Evolutionary conservation across 129 eudicot genomes (phyloP).

Genomic region (Ambrosia artemisiifolia): DNA sequence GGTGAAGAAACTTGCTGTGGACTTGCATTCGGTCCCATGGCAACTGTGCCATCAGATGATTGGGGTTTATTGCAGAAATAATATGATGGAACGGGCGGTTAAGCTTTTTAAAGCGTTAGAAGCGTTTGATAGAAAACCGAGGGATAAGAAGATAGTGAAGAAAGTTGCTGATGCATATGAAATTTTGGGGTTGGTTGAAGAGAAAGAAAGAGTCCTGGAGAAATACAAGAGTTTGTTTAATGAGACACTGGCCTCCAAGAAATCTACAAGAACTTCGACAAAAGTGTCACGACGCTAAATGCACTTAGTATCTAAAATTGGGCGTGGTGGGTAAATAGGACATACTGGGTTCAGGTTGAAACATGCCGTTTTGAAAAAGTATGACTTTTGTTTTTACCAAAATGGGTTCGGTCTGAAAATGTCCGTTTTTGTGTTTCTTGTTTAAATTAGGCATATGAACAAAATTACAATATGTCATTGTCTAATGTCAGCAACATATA

Average conservation of each 20-base stretch:
- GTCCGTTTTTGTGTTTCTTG: not conserved
- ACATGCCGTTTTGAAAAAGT: not conserved
- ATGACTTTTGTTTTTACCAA: too few relatives aligned
- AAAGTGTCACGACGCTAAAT: not conserved
- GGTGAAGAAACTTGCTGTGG: conserved; percentile 58
- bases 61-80: conserved; percentile 56
- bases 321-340: too few relatives aligned
- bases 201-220: conserved; percentile 63
- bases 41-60: conserved; percentile 62
- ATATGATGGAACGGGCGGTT: conserved; percentile 59
- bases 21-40: conserved; percentile 79
- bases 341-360: not conserved
- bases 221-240: conserved; percentile 56
- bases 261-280: conserved; percentile 5
- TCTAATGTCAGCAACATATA: not conserved
- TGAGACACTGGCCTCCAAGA: conserved; percentile 32
- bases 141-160: conserved; percentile 63
- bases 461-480: not conserved
- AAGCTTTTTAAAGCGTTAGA: conserved; percentile 66
- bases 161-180: conserved; percentile 82
- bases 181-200: conserved; percentile 51
- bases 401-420: not conserved
- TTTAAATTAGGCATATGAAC: not conserved
- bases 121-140: conserved; percentile 63
- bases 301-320: too few relatives aligned